Evolutionary conservation across 2,329 filamentous ascomycete species (phyloP), one percentile per base, ranked within the genome.

Genomic region (Nectriaceae sp.): DNA sequence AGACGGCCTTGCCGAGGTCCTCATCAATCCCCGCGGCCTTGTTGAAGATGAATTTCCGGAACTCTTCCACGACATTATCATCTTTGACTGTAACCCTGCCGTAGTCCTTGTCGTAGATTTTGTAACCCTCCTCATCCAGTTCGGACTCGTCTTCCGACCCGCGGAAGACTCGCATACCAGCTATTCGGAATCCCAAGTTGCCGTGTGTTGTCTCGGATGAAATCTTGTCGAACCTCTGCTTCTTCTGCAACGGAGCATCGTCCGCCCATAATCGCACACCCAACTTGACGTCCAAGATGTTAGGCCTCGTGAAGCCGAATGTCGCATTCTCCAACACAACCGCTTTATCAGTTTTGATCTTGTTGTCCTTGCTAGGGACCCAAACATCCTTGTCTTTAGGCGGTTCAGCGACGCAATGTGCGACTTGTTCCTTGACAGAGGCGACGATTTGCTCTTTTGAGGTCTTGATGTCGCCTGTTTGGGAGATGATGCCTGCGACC

Each of bases 231-330:
- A 87, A 85, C 22, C 82, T 76, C 29, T 70, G 64, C 59, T 79
- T 79, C 71, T 87, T 87, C 61, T 83, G 75, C 21, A 67, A 57
- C 0, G 80, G 76, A 20, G 83, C 83, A 53, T 85, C 76, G 50
- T 96, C 89, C 13, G 89, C 93, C 87, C 91, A 97, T 5, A 99
- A 74, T 24, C 89, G 82, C 42, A 85, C 80, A 37, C 94, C 94
- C 18, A 99, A 82, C 73, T 99, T 99, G 56, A 96, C 82, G 65
- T 99, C 94, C 49, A 99, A 75, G 6, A 99, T 90, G 60, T 96
- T 97, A 5, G 94, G 90, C 49, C 83, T 81, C 61, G 81, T 82
- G 75, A 92, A 97, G 1, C 90, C 90, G 55, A 82, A 80, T 0
- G 90, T 85, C 5, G 89, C 82, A 66, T 97, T 97, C 65, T 92